Percentiles rank a stretch among this genome's conserved stretches.
Conservation (phyloP, 371 early-diverging fungal genomes). For the Mucor saturninus region DNA sequence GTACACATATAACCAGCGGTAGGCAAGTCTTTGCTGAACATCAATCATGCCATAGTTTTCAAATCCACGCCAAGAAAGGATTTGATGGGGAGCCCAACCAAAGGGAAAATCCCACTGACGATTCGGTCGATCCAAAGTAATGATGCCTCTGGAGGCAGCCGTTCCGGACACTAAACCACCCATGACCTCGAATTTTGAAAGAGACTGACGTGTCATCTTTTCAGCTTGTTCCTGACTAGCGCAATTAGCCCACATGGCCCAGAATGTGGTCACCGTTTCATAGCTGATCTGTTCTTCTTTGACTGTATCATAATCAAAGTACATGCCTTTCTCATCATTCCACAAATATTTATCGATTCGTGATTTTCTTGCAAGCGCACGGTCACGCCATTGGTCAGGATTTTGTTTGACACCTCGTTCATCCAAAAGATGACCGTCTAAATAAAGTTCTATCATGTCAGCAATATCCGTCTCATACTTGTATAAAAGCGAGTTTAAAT, state of each 20-base stretch:
- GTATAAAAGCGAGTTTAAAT: constrained; percentile 86
- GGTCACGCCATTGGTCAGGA: constrained; percentile 50
- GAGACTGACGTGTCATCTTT: constrained; percentile 39
- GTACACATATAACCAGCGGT: constrained; percentile 90
- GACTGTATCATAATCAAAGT: constrained; percentile 83
- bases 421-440: constrained; percentile 49
- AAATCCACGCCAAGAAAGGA: constrained; percentile 89
- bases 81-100: constrained; percentile 97
- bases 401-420: constrained; percentile 31
- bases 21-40: constrained; percentile 78
- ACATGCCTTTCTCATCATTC: constrained; percentile 76
- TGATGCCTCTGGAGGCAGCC: constrained; percentile 74
- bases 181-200: constrained; percentile 74
- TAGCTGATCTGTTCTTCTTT: constrained; percentile 58
- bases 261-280: constrained; percentile 78
- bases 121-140: constrained; percentile 79
- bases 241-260: constrained; percentile 82
- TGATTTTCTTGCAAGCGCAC: constrained; percentile 50
- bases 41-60: constrained; percentile 75
- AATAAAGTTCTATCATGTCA: constrained; percentile 64
- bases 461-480: constrained; percentile 91
- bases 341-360: constrained; percentile 76
- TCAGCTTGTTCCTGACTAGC: constrained; percentile 70
- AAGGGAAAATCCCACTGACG: constrained; percentile 95
- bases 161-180: constrained; percentile 88